phyloP scores from a whole-genome alignment of 2,329 filamentous ascomycete genomes.

The Alternaria arborescens region DNA sequence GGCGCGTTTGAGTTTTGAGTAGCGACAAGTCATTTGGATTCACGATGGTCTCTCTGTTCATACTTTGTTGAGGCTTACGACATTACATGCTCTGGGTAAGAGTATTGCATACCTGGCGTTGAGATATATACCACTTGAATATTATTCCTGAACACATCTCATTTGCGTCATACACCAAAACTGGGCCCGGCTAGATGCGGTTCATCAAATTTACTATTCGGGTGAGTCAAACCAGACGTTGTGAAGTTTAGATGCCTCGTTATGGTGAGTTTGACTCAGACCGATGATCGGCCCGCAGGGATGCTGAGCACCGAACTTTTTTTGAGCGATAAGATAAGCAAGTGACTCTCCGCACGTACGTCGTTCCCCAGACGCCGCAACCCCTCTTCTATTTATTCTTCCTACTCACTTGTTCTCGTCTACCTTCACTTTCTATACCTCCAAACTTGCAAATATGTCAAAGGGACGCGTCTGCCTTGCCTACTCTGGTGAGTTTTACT shows the following conservation, averaged over 20 bases:
- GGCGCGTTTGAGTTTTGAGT: background rate
- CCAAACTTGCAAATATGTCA: constrained; percentile 37
- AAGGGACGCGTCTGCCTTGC: constrained; percentile 60
- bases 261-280: constrained; percentile 3
- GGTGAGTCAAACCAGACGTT: background rate
- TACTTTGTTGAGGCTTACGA: constrained; percentile 4
- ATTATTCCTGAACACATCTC: background rate
- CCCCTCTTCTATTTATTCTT: constrained; percentile 12
- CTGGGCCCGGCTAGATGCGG: background rate
- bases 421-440: constrained; percentile 13
- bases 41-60: background rate
- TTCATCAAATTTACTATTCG: background rate
- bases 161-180: background rate
- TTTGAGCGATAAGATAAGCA: constrained; percentile 30
- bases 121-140: constrained; percentile 17
- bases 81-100: background rate
- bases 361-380: constrained; percentile 26
- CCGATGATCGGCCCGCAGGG: constrained; percentile 34
- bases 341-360: constrained; percentile 20
- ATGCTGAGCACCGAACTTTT: constrained; percentile 22
- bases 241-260: background rate
- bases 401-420: background rate
- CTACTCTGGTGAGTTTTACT: constrained; percentile 52
- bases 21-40: background rate
- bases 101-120: constrained; percentile 22